Evolutionary conservation across 2,329 filamentous ascomycete species (phyloP), one percentile per base, ranked within the genome.

Genomic region (Pleomassaria siparia): DNA sequence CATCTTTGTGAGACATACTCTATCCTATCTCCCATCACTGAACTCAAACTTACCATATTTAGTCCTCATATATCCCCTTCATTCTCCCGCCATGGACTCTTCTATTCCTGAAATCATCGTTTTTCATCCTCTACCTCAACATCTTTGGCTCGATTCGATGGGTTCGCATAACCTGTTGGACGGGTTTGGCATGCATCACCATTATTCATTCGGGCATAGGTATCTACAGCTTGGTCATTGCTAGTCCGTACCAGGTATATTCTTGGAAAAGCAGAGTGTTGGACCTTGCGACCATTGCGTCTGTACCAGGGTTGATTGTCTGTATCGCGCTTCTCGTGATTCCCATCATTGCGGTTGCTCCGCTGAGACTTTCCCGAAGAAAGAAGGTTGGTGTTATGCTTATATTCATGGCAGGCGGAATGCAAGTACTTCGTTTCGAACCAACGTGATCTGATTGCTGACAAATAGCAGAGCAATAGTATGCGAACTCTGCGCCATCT

Each of bases 41-140:
- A 12, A 22, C 26, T 2, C 10, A 9, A 35, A n/a, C 30, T 44
- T 9, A 44, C 42, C 6, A 8, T 15, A 16, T 18, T 7, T 22
- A 49, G 41, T 21, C 42, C 21, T 18, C 22, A 4, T 45, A 45
- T 24, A 11, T 49, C 25, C 7, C 35, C 7, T 30, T 36, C n/a
- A 13, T 45, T 12, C 37, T 49, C 6, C 24, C 42, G 28, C 28
- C 46, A 7, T 24, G 43, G 28, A 28, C 21, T 5, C 25, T 49
- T 2, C 20, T 45, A 15, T 51, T 54, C 20, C 44, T 54, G 2
- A 54, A 54, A 49, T 28, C 32, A 10, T 40, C 47, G 4, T 54
- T 54, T 29, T 54, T 54, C 48, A 50, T 54, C 20, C 45, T 54
- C n/a, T 54, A 54, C 36, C 36, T 54, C 9, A 39, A 50, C 12